Conservation (phyloP, 1,139 yeast species). For the Eremothecium gossypii region DNA sequence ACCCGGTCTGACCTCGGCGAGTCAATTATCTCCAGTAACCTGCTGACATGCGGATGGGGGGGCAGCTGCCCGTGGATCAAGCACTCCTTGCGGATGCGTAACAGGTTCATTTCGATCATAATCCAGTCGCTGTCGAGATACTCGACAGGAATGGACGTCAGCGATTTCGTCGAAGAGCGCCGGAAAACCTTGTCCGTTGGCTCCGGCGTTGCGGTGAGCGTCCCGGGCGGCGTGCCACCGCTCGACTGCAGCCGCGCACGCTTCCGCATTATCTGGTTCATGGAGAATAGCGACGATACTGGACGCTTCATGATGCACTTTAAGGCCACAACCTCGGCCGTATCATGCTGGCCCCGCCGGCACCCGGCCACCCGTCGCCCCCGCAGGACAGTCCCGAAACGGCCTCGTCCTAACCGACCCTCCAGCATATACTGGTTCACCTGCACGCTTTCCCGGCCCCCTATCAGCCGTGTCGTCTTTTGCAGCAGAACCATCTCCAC, state of each 20-base stretch:
- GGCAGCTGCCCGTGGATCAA: constrained; percentile 15
- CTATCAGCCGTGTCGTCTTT: not conserved
- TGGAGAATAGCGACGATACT: constrained; percentile 21
- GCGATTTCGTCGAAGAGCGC: not conserved
- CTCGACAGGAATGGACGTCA: not conserved
- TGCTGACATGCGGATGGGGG: constrained; percentile 13
- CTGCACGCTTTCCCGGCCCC: not conserved
- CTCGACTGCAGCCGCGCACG: constrained; percentile 18
- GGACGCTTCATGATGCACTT: constrained; percentile 25
- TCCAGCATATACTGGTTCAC: constrained; percentile 18
- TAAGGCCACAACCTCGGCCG: constrained; percentile 17
- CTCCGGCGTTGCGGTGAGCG: not conserved
- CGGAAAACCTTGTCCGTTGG: not conserved
- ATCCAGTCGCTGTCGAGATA: constrained; percentile 16
- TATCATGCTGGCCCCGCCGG: constrained; percentile 2
- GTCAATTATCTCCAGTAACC: constrained; percentile 23
- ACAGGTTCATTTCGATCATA: constrained; percentile 23
- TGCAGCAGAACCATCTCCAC: constrained; percentile 1
- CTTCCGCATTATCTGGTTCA: constrained; percentile 27
- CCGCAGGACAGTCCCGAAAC: constrained; percentile 36
- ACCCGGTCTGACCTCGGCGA: constrained; percentile 20
- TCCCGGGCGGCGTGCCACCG: not conserved
- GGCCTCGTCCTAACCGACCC: constrained; percentile 34
- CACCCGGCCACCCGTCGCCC: constrained; percentile 7
- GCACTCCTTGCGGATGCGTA: constrained; percentile 29